Evolutionary conservation across 2,329 filamentous ascomycete genomes (phyloP), one percentile per base, ranked within the genome.

Genomic region (Aspergillus ustus): DNA sequence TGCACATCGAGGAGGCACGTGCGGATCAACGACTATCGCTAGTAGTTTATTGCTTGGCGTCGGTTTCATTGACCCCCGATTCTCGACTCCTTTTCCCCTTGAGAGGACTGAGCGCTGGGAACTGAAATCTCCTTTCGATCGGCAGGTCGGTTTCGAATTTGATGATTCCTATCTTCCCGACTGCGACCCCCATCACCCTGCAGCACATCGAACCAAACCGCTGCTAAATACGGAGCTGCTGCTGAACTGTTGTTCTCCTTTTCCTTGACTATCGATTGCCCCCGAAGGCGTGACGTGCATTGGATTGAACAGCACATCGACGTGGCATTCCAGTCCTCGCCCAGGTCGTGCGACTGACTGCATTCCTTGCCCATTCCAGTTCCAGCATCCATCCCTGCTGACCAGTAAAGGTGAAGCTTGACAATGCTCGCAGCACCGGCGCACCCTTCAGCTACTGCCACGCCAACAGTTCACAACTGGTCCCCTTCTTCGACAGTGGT

Each of bases 321-420:
- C 70, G 70, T 73, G 73, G 71, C 72, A 74, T 72, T 74, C 63
- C 63, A 69, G 66, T 60, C 62, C 61, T 67, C 56, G 66, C 60
- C 65, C 66, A 68, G 64, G 66, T 66, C 62, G 63, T 64, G 60
- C 57, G 62, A 66, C 51, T 60, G 57, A 57, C 54, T 45, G 60
- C 61, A 67, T 66, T 57, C 64, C 59, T 64, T 49, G 52, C 48
- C 60, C 66, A 69, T 70, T 69, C 65, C 63, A 61, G 56, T 31
- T 62, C 45, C 54, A 59, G 65, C 65, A 64, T 60, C 62, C 63
- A 61, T 58, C 63, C 57, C 60, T 48, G 40, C 59, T 46, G 43
- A 34, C 64, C 62, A 65, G 63, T 67, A 61, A 66, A 56, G 54
- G 58, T 56, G 45, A 50, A 63, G 46, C 64, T 55, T 46, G 59